Evolutionary conservation across 495 filamentous ascomycete genomes (phyloP).

Genomic region (Trichoderma erinaceum): DNA sequence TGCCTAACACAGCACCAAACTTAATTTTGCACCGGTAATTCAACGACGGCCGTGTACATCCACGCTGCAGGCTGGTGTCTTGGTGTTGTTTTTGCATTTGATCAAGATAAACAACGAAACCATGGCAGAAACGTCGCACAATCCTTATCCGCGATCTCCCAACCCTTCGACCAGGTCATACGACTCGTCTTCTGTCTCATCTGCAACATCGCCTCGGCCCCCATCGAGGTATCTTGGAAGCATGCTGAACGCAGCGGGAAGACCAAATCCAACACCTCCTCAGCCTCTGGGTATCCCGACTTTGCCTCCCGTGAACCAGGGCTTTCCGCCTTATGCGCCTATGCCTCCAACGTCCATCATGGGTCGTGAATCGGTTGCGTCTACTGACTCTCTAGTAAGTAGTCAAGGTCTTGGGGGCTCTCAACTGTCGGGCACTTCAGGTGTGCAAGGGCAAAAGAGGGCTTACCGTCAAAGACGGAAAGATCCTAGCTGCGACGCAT

Average conservation of each 20-base stretch:
- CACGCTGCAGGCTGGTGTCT: not conserved
- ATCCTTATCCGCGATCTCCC: constrained; percentile 48
- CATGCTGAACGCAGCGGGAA: constrained; percentile 37
- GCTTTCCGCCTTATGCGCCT: constrained; percentile 19
- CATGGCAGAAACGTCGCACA: constrained; percentile 51
- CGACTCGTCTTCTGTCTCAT: constrained; percentile 50
- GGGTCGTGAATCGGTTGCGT: constrained; percentile 49
- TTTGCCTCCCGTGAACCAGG: constrained; percentile 31
- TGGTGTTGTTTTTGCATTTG: not conserved
- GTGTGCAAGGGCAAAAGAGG: constrained; percentile 68
- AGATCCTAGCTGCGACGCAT: constrained; percentile 96
- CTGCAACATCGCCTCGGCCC: constrained; percentile 48
- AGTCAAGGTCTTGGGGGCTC: constrained; percentile 45
- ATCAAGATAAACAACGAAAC: not conserved
- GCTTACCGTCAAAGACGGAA: constrained; percentile 93
- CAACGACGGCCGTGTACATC: not conserved
- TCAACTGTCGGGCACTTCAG: constrained; percentile 34
- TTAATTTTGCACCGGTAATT: not conserved
- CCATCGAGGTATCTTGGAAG: constrained; percentile 40
- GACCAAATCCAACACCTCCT: constrained; percentile 32
- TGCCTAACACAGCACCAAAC: constrained; percentile 3
- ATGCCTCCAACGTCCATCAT: constrained; percentile 30
- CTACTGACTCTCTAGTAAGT: constrained; percentile 44
- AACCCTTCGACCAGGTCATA: constrained; percentile 48
- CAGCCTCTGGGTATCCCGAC: constrained; percentile 42